Evolutionary conservation across 2,329 filamentous ascomycete genomes (phyloP), one percentile per base, ranked within the genome.

Genomic region (Cladosporium sp.): DNA sequence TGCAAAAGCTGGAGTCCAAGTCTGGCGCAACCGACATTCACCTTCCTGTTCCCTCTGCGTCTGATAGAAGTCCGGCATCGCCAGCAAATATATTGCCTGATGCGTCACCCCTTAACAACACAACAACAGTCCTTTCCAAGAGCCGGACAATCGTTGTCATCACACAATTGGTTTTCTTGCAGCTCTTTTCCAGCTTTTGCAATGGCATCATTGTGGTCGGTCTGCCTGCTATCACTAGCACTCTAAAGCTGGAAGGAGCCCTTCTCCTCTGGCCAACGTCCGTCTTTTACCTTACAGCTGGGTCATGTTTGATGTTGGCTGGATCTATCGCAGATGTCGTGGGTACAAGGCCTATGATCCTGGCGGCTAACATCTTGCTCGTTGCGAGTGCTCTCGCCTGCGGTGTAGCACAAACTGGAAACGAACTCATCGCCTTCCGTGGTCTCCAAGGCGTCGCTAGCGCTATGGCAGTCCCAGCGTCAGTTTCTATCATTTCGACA

Each of bases 271-370:
- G 72, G 73, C 73, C 73, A 4, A 69, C 68, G 1, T 69, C 69
- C 30, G 70, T 75, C 75, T 38, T 78, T 75, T 58, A 79, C 78
- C 10, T 86, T 24, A 82, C 83, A 0, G 79, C 80, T 60, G 83
- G 82, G 52, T 83, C 81, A 47, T 81, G 80, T 21, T 78, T 86
- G 0, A 77, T 86, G 1, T 72, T 86, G 1, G 78, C 80, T 5
- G 84, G 84, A 3, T 82, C 84, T 3, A 71, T 86, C 10, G 79
- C 83, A 21, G 84, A 87, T 75, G 80, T 84, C 0, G 75, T 86
- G 4, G 85, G 85, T 0, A 80, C 78, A 24, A 24, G 24, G 24
- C 24, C 24, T 24, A 24, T 24, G 24, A 24, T 24, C 24, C 24
- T 24, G 24, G 24, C 24, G 24, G 24, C 24, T 24, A 24, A 24